Evolutionary conservation across 1,284 basidiomycete species (phyloP).

Genomic region (Apiotrichum gamsii): DNA sequence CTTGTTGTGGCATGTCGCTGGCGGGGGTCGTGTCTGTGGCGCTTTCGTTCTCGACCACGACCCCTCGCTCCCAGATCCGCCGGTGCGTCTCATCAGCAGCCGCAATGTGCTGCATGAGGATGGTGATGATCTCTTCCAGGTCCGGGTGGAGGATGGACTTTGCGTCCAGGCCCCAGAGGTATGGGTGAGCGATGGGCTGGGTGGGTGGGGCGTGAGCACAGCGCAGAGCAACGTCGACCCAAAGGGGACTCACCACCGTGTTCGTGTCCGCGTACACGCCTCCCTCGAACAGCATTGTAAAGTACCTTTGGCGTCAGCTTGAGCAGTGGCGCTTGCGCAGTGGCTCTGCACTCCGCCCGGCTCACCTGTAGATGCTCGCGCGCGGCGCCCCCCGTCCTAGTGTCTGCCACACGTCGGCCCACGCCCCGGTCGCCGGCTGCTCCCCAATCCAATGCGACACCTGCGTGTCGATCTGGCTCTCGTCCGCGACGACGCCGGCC

Average conservation of each 20-base stretch:
- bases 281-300: constrained; percentile 32
- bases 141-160: constrained; percentile 20
- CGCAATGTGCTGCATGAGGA: constrained; percentile 8
- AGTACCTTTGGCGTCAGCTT: constrained; percentile 19
- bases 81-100: constrained; percentile 9
- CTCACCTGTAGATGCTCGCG: constrained; percentile 33
- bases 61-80: constrained; percentile 12
- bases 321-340: neutral
- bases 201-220: too few relatives aligned
- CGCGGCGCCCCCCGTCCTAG: constrained; percentile 23
- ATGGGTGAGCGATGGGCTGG: constrained; percentile 34
- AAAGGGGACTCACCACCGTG: constrained; percentile 22
- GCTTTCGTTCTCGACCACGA: too few relatives aligned
- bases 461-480: constrained; percentile 19
- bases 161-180: constrained; percentile 28
- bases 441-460: constrained; percentile 28
- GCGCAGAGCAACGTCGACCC: too few relatives aligned
- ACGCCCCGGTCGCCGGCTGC: constrained; percentile 1
- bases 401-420: constrained; percentile 26
- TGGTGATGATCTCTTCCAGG: constrained; percentile 14
- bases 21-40: too few relatives aligned
- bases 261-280: constrained; percentile 39
- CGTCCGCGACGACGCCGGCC: constrained; percentile 23
- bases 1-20: too few relatives aligned
- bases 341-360: too few relatives aligned